Evolutionary conservation across 352 stramenopile species (phyloP).

Genomic region (Phytopythium aichiense): DNA sequence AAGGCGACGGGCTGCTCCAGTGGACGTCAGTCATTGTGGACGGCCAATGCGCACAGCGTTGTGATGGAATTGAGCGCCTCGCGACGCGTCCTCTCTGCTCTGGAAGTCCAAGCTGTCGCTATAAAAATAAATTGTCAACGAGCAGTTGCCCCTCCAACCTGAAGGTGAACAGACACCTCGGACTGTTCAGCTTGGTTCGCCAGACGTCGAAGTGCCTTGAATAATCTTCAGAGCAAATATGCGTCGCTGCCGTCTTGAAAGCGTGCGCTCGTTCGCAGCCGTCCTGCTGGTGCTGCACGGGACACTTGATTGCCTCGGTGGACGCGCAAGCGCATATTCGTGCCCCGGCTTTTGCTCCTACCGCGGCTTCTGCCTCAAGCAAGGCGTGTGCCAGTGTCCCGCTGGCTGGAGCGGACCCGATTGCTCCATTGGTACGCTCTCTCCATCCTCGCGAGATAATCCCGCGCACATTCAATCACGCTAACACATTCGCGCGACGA

Average conservation of each 20-base stretch:
- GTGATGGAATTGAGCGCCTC: background rate
- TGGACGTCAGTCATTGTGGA: background rate
- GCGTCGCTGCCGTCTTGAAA: background rate
- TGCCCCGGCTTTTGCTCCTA: conserved; percentile 73
- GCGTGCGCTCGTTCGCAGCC: background rate
- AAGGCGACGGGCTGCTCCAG: background rate
- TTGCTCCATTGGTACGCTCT: conserved; percentile 47
- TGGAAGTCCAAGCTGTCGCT: background rate
- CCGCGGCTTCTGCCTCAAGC: conserved; percentile 52
- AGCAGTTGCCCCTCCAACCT: background rate
- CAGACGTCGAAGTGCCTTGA: background rate
- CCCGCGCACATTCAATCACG: background rate
- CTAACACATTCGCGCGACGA: background rate
- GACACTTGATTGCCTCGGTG: background rate
- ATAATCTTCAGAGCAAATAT: background rate
- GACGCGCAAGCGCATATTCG: conserved; percentile 22
- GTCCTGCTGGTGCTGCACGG: background rate
- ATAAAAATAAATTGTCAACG: background rate
- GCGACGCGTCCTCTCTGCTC: background rate
- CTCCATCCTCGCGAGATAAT: background rate
- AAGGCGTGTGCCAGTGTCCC: conserved; percentile 56
- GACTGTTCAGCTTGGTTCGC: background rate
- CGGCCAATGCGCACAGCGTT: background rate
- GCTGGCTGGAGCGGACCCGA: conserved; percentile 41
- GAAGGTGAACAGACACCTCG: background rate